A percentile compares a stretch with the other conserved stretches of the same genome.
These are phyloP conservation scores for Salix udensis DNA, from an alignment of 345 rosid genomes.

Conservation along the genomic window DNA sequence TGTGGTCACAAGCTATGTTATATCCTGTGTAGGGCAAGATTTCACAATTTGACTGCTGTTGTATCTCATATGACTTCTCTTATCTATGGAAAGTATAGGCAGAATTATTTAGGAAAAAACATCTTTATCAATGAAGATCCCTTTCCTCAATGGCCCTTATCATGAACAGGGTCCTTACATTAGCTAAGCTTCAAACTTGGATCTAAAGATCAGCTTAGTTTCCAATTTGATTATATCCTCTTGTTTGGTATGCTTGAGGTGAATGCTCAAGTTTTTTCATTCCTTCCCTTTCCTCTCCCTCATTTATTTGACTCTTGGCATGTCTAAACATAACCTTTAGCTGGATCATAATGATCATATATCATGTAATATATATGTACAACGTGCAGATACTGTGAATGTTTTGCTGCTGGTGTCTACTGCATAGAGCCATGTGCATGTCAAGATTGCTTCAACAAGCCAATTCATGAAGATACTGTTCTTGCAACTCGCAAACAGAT, in stretches of 20 bases:
- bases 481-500: constrained; percentile 94
- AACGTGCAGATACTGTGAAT: constrained; percentile 86
- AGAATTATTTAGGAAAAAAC: background rate
- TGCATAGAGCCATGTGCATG: constrained; percentile 94
- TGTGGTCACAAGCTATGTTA: background rate
- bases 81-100: background rate
- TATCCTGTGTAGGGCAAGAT: background rate
- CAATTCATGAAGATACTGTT: constrained; percentile 86
- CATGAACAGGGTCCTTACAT: background rate
- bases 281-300: background rate
- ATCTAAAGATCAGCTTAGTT: background rate
- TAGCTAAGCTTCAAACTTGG: background rate
- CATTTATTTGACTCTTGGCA: background rate
- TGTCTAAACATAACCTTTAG: background rate
- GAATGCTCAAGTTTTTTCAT: background rate
- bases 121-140: background rate
- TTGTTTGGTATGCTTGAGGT: background rate
- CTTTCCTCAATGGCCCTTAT: background rate
- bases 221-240: background rate
- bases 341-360: background rate
- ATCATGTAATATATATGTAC: background rate
- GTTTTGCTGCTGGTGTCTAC: constrained; percentile 97
- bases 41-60: background rate
- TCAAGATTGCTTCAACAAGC: constrained; percentile 91
- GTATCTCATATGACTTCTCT: background rate